Base-by-base conservation (phyloP, 768 basidiomycete species). In the Royoungia palumana region DNA sequence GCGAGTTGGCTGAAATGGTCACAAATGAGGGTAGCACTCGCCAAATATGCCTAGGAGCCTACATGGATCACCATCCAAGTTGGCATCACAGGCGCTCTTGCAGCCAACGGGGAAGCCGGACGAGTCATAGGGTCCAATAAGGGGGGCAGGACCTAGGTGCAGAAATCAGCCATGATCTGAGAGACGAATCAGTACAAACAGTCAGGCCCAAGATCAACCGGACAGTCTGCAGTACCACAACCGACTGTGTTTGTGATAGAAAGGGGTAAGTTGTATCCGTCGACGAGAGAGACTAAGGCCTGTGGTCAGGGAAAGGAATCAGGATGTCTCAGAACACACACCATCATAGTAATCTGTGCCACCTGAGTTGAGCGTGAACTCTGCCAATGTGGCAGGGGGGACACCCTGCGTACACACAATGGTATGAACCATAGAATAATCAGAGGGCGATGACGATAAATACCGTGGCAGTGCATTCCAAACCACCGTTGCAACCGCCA, bases 401-500 rank as follows among this genome's bases (percentile, higher is more conserved):
- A 82, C 75, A 42, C 81, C 82, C 76, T 77, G 8, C 25, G 39
- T 35, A 17, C 11, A 42, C 17, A 53, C n/a, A n/a, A n/a, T n/a
- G n/a, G n/a, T n/a, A 30, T 46, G 17, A 44, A 20, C 46, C 41
- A 45, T 19, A 11, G 35, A 13, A 34, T 11, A n/a, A n/a, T 24
- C 36, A 22, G 13, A 17, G 17, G 30, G 22, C 16, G 8, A 41
- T 2, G 2, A 6, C 4, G 32, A 35, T 27, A 8, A 60, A 43
- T 54, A 75, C 76, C 22, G 81, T 81, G 38, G 79, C 52, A 57
- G 77, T 78, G 52, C 86, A 87, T 11, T 71, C 57, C 9, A 88
- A 68, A 30, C 85, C 86, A 14, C 86, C 85, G 49, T 81, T 83
- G 60, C 85, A 87, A 41, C 83, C 83, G 34, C 85, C 86, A 47